Conservation (phyloP, 2,329 filamentous ascomycete species). For the Colletotrichum costaricense region DNA sequence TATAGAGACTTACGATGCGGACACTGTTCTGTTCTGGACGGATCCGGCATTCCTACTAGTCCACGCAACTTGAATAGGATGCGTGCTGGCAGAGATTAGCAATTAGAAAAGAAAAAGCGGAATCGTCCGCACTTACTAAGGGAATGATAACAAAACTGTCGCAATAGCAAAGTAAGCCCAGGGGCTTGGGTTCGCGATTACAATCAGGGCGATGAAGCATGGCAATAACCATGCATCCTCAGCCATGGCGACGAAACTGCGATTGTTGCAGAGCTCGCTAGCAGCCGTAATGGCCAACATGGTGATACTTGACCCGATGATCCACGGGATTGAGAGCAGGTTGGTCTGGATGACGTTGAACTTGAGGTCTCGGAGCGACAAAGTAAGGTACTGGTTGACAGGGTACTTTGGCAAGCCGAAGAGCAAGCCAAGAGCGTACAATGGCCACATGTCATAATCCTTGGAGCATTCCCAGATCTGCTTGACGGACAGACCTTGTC, state of each 20-base stretch:
- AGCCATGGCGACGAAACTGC: conserved; percentile 60
- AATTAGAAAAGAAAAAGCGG: background rate
- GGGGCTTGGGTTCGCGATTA: conserved; percentile 48
- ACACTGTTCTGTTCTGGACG: conserved; percentile 68
- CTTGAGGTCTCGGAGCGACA: conserved; percentile 39
- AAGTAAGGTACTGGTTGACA: conserved; percentile 41
- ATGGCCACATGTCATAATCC: conserved; percentile 68
- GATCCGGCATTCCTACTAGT: conserved; percentile 68
- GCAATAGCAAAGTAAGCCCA: conserved; percentile 64
- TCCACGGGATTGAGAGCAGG: conserved; percentile 47
- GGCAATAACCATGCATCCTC: conserved; percentile 65
- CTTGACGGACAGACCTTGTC: conserved; percentile 61
- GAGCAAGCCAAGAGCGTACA: conserved; percentile 60
- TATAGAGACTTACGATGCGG: conserved; percentile 54
- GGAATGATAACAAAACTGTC: conserved; percentile 61
- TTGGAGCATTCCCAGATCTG: conserved; percentile 60
- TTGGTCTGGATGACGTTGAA: conserved; percentile 62
- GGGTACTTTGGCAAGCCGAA: conserved; percentile 47
- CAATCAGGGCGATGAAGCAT: conserved; percentile 60
- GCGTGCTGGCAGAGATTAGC: conserved; percentile 41
- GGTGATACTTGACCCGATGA: conserved; percentile 62
- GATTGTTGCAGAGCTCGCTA: conserved; percentile 60
- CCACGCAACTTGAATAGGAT: conserved; percentile 68
- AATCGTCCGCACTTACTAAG: conserved; percentile 50
- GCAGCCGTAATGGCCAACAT: conserved; percentile 62